Percentiles rank a stretch among this genome's conserved stretches.
Conservation (phyloP, 495 filamentous ascomycete species). For the Beverwykella pulmonaria region DNA sequence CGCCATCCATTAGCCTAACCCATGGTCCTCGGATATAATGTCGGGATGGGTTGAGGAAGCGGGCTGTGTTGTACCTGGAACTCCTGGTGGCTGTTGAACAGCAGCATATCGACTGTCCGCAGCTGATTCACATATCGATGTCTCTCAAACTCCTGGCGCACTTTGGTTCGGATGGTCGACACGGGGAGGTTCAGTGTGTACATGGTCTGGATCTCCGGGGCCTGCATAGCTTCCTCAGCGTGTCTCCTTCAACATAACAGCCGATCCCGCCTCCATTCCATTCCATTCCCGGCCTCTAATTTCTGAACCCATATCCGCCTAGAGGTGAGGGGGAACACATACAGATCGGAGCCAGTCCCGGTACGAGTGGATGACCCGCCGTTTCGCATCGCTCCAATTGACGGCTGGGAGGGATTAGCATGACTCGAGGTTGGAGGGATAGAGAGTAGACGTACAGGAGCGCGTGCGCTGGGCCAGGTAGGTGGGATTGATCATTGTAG, state of each 20-base stretch:
- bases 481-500: slow-evolving; percentile 85
- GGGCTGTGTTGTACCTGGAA: slow-evolving; percentile 64
- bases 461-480: slow-evolving; percentile 87
- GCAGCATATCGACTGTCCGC: slow-evolving; percentile 79
- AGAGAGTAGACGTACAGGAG: slow-evolving; percentile 62
- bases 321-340: slow-evolving; percentile 48
- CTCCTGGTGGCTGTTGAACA: slow-evolving; percentile 85
- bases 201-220: slow-evolving; percentile 93
- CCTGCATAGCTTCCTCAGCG: slow-evolving; percentile 54
- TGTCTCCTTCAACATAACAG: not conserved
- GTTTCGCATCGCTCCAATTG: slow-evolving; percentile 83
- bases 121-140: slow-evolving; percentile 92
- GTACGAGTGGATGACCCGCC: slow-evolving; percentile 81
- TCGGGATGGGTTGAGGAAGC: not conserved
- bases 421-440: not conserved
- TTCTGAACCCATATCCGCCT: not conserved
- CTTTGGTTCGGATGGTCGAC: slow-evolving; percentile 84
- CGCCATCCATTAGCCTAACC: not conserved
- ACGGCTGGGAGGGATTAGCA: slow-evolving; percentile 58
- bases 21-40: not conserved
- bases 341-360: slow-evolving; percentile 93
- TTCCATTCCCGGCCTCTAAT: not conserved
- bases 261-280: not conserved
- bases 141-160: slow-evolving; percentile 96
- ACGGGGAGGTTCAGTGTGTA: slow-evolving; percentile 90